Conservation (phyloP, 768 basidiomycete genomes). For the Boletus bicolor region DNA sequence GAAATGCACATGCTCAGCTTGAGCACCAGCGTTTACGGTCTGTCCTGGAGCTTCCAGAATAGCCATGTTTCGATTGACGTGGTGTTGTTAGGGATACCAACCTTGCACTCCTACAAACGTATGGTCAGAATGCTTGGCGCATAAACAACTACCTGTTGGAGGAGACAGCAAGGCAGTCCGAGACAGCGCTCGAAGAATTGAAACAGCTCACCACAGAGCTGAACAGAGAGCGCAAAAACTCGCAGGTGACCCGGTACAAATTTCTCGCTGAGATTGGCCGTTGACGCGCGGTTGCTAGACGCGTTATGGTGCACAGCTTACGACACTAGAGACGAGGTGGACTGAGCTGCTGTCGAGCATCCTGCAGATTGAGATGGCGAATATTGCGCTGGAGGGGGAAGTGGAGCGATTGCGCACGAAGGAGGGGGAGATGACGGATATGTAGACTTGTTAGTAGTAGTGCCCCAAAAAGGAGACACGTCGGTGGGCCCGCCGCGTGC, state of each 20-base stretch:
- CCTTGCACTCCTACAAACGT: conserved; percentile 75
- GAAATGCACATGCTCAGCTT: conserved; percentile 77
- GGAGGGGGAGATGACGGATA: conserved; percentile 58
- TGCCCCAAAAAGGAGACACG: conserved; percentile 27
- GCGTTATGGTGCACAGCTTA: conserved; percentile 73
- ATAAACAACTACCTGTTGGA: conserved; percentile 89
- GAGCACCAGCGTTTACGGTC: conserved; percentile 84
- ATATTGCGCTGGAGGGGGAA: conserved; percentile 82
- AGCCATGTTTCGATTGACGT: conserved; percentile 1
- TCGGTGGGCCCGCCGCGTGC: conserved; percentile 11
- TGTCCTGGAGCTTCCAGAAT: conserved; percentile 10
- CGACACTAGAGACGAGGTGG: conserved; percentile 83
- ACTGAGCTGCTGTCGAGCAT: conserved; percentile 88
- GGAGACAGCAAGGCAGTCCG: conserved; percentile 66
- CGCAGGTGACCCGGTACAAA: conserved; percentile 49
- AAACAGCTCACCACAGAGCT: conserved; percentile 78
- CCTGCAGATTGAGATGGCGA: conserved; percentile 94
- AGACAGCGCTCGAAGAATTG: conserved; percentile 71
- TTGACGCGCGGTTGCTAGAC: conserved; percentile 46
- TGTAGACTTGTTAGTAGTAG: conserved; percentile 7
- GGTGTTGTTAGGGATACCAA: conserved; percentile 66
- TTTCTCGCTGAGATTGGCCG: background rate
- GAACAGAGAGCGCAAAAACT: conserved; percentile 86
- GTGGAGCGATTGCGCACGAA: conserved; percentile 56
- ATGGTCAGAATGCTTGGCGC: conserved; percentile 89